These are phyloP conservation scores for Arabidopsis hybrid DNA, from an alignment of 441 rosid species.

Conservation along the genomic window DNA sequence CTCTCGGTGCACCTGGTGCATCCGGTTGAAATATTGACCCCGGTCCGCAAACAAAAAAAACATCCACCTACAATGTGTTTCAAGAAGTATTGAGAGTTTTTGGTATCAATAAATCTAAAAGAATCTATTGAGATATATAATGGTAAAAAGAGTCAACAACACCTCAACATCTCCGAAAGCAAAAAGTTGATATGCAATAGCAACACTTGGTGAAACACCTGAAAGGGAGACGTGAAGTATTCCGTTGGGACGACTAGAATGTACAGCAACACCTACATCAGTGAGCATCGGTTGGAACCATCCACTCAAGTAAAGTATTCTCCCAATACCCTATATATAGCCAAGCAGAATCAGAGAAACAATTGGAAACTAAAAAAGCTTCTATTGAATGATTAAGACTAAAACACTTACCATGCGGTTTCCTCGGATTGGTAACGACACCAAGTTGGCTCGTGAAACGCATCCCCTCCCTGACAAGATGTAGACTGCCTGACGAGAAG, in stretches of 20 bases:
- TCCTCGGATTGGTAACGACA: background rate
- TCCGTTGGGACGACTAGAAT: background rate
- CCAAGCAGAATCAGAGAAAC: background rate
- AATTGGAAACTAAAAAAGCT: background rate
- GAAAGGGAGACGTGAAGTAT: background rate
- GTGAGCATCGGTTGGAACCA: background rate
- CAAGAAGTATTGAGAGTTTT: background rate
- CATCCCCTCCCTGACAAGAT: background rate
- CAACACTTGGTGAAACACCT: background rate
- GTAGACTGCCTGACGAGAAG: background rate
- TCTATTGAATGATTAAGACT: background rate
- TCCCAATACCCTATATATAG: background rate
- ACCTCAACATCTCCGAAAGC: background rate
- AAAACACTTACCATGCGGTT: background rate
- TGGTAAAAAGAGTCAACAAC: background rate
- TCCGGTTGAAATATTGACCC: background rate
- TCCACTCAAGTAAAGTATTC: background rate
- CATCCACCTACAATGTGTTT: background rate
- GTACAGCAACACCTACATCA: background rate
- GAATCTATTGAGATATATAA: background rate
- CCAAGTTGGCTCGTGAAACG: background rate
- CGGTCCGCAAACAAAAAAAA: background rate
- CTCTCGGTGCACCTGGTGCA: background rate
- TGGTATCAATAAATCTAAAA: background rate
- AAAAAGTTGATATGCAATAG: background rate